Percentiles rank a stretch among this genome's conserved stretches.
Evolutionary conservation across 192 early-diverging fungal genomes (phyloP).

Genomic region (Bifiguratus adelaidae): DNA sequence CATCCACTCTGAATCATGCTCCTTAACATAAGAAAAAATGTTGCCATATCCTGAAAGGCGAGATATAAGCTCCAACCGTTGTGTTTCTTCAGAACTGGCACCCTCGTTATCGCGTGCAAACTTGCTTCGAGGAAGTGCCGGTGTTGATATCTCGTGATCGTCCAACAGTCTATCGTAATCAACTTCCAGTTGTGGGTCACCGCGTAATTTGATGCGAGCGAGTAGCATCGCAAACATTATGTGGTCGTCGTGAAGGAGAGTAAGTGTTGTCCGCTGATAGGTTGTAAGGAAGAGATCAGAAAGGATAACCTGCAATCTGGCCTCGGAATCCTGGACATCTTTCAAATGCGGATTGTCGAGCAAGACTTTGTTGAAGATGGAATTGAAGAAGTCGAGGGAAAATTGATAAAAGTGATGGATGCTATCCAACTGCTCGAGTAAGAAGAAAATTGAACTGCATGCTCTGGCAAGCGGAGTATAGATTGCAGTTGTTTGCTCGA

Average conservation of each 20-base stretch:
- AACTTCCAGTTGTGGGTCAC: no score
- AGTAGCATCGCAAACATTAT: constrained; percentile 82
- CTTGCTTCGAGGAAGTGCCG: no score
- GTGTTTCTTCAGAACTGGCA: constrained; percentile 30
- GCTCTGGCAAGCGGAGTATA: constrained; percentile 89
- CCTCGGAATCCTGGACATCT: constrained; percentile 48
- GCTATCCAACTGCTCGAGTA: constrained; percentile 86
- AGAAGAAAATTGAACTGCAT: constrained; percentile 91
- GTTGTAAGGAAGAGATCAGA: constrained; percentile 78
- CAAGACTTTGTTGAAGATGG: constrained; percentile 82
- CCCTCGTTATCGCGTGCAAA: no score
- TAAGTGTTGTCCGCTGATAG: constrained; percentile 65
- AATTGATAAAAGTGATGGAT: constrained; percentile 98
- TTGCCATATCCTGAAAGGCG: no score
- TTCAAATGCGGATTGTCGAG: constrained; percentile 62
- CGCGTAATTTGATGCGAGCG: constrained; percentile 75
- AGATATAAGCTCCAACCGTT: constrained; percentile 32
- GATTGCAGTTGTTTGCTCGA: constrained; percentile 79
- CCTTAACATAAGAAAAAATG: no score
- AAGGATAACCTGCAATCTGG: constrained; percentile 64
- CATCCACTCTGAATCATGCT: constrained; percentile 32
- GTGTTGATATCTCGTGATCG: no score
- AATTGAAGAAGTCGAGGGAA: constrained; percentile 92
- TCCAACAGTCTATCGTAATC: no score
- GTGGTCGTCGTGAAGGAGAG: constrained; percentile 88